Evolutionary conservation across 352 stramenopile species (phyloP), one percentile per base, ranked within the genome.

Genomic region (Ophiocytium majus): DNA sequence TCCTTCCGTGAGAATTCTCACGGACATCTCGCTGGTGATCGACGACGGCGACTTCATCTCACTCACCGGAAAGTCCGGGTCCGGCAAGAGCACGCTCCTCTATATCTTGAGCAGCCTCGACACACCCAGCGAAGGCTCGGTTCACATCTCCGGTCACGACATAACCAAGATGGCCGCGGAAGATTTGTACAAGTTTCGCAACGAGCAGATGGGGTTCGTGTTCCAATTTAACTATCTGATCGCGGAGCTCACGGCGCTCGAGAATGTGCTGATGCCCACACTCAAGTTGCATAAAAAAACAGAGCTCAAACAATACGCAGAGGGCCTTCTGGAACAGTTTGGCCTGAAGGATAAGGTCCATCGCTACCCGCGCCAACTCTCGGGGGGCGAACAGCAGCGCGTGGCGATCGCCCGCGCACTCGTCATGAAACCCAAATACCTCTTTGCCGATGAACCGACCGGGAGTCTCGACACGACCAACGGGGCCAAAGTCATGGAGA

Each of bases 371-470:
- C 50, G 32, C 49, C 32, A 76, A 76, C 34, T 83, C n/a, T 83
- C 79, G 5, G 79, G 79, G n/a, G 79, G 79, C 49, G 79, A 83
- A 14, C 79, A 79, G 35, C 79, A 83, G 50, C 49, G 79, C 49
- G 79, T 83, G 31, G 79, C 79, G 32, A n/a, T 83, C 0, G 79
- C 79, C 0, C 49, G 79, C 17, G 79, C 79, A 76, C 49, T 83
- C 19, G 66, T 83, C 19, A 76, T 66, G 33, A 76, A 83, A 36
- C 34, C 79, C 14, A 32, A 23, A 36, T n/a, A 81, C 14, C 32
- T 79, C 5, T 76, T 83, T 83, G 79, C 79, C 10, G 79, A 83
- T 83, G 74, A 79, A 50, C 74, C 74, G 35, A 79, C 74, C 14
- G 74, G 74, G 17, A 79, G 31, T 50, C 35, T 79, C 28, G 74